Base-by-base conservation (phyloP, 23 red algal genomes). In the Gracilaria caudata region DNA sequence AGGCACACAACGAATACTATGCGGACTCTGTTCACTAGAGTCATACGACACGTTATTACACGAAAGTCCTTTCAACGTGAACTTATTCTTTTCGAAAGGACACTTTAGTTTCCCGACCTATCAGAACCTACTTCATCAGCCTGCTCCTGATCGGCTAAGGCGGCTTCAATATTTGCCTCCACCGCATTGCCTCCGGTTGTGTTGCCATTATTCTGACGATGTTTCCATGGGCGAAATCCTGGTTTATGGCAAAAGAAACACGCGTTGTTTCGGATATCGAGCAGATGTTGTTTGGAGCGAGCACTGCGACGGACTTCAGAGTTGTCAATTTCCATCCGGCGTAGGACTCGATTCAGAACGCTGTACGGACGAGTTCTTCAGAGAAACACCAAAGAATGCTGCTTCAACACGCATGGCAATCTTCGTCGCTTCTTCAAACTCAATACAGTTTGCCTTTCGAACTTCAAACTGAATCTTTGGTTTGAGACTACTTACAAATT, bases 341-440 rank as follows among this genome's bases (percentile, higher is more conserved):
- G 47, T 51, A 39, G 60, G 80, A 68, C 30, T 59, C 8, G 19
- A 32, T 13, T 17, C 13, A 34, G 13, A 17, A 36, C 3, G 5
- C 32, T 12, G 4, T 4, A 36, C 6, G 11, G 64, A 68, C 9
- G 3, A 7, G 10, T 37, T 2, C 23, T 5, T 25, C 5, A 68
- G 5, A 14, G 64, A 38, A 36, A 68, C 28, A 4, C 11, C 64
- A 68, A 25, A 12, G 19, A 68, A 68, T 68, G 64, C 26, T 4
- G 57, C 57, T 29, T 86, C 81, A 47, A 86, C 81, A 44, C 60
- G 65, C 61, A 86, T 41, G 2, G 47, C 64, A 54, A 86, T 71
- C 81, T 86, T 65, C 13, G 81, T 46, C 7, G 60, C 81, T 73
- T 73, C 58, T 49, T 54, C 61, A 49, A 86, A 86, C 12, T 55